phyloP scores from a whole-genome alignment of 2,329 filamentous ascomycete genomes.

The Coccinonectria pachysandricola region DNA sequence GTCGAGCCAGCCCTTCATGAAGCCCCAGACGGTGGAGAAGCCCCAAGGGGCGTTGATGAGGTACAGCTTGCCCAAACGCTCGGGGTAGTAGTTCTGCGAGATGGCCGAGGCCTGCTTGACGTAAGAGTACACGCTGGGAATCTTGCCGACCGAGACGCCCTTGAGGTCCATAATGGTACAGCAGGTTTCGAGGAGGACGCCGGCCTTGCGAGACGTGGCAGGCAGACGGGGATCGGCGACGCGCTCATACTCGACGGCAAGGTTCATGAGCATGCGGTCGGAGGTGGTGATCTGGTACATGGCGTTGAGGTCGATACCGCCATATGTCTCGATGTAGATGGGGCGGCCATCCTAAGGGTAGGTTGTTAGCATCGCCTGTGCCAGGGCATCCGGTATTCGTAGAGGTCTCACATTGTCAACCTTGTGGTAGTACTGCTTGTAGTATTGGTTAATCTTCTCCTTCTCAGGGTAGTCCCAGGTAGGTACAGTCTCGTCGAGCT shows the following conservation, averaged over 20 bases:
- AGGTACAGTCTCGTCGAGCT: conserved; percentile 70
- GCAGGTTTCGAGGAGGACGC: conserved; percentile 87
- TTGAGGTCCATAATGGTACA: conserved; percentile 98
- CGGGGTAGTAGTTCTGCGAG: conserved; percentile 98
- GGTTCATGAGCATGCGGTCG: conserved; percentile 92
- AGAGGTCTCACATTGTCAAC: conserved; percentile 62
- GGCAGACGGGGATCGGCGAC: conserved; percentile 86
- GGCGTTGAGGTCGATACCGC: conserved; percentile 79
- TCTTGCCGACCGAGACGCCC: conserved; percentile 76
- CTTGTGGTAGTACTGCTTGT: conserved; percentile 99
- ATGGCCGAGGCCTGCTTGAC: conserved; percentile 75
- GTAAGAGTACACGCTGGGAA: conserved; percentile 78
- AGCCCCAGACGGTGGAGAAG: conserved; percentile 73
- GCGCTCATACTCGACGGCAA: conserved; percentile 97
- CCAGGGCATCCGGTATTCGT: too few relatives aligned
- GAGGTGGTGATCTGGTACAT: conserved; percentile 89
- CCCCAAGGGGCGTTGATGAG: conserved; percentile 98
- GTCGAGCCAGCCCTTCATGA: conserved; percentile 91
- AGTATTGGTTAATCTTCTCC: conserved; percentile 73
- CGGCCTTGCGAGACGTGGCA: conserved; percentile 86
- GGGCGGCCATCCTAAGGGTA: conserved; percentile 95
- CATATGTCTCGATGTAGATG: conserved; percentile 93
- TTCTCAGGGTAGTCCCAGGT: conserved; percentile 86
- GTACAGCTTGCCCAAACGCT: conserved; percentile 91
- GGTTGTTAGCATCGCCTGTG: too few relatives aligned